Percentiles rank a stretch among this genome's conserved stretches.
Evolutionary conservation across 768 basidiomycete genomes (phyloP).

Genomic region (Auricularia heimuer): DNA sequence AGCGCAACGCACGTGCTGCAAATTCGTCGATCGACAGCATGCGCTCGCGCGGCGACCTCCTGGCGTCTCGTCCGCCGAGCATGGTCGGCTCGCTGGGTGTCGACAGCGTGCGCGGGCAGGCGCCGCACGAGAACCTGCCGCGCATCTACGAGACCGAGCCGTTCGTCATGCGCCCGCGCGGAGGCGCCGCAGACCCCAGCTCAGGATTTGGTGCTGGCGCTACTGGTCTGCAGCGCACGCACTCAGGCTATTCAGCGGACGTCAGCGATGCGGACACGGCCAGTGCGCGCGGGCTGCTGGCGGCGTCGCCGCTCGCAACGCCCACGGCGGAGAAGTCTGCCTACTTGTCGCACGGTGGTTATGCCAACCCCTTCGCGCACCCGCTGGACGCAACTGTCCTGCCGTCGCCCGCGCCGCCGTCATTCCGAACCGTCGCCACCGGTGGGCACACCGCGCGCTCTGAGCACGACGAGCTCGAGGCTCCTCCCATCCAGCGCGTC

Average conservation of each 20-base stretch:
- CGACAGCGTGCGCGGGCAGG: not conserved
- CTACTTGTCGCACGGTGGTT: not conserved
- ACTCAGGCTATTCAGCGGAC: not conserved
- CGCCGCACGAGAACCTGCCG: conserved; percentile 1
- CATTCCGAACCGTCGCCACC: not conserved
- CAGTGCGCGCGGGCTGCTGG: not conserved
- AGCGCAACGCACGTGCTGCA: not conserved
- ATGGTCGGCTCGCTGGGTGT: not conserved
- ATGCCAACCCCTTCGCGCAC: not conserved
- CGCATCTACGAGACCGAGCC: not conserved
- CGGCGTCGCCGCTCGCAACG: not conserved
- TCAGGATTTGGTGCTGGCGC: not conserved
- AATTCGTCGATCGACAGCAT: not conserved
- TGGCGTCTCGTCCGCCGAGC: not conserved
- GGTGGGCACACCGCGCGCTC: not conserved
- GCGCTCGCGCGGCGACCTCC: not conserved
- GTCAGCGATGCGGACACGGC: not conserved
- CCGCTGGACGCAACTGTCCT: not conserved
- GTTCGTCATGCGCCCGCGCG: conserved; percentile 1
- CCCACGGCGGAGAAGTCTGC: not conserved
- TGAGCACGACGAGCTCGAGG: not conserved
- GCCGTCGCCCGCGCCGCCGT: not conserved
- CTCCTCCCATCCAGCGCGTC: not conserved
- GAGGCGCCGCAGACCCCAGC: not conserved
- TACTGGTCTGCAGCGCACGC: not conserved